These are phyloP conservation scores for Polygonum aviculare DNA, from an alignment of 148 eudicot species.

Conservation along the genomic window DNA sequence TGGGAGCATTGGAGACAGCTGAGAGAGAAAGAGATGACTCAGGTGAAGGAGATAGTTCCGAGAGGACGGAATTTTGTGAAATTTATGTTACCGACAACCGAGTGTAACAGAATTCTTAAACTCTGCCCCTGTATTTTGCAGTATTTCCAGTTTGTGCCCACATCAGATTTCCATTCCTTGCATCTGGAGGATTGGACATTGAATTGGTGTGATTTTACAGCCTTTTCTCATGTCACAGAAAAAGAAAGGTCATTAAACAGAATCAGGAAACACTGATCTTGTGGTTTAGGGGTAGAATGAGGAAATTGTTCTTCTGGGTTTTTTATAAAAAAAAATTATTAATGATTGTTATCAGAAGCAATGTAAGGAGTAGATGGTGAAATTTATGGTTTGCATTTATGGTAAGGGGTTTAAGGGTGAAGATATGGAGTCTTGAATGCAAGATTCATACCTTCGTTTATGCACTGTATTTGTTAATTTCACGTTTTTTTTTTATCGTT, in stretches of 20 bases:
- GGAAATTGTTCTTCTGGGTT: neutral
- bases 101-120: too few relatives aligned
- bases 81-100: neutral
- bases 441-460: too few relatives aligned
- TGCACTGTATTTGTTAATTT: too few relatives aligned
- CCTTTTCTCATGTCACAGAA: neutral
- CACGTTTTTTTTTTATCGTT: too few relatives aligned
- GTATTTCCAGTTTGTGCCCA: too few relatives aligned
- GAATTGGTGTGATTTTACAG: neutral
- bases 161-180: neutral
- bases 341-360: too few relatives aligned
- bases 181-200: conserved; percentile 1
- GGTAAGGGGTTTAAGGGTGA: too few relatives aligned
- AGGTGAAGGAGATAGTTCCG: neutral
- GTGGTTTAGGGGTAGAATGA: neutral
- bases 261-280: neutral
- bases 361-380: too few relatives aligned
- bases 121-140: too few relatives aligned
- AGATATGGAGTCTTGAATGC: too few relatives aligned
- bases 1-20: neutral
- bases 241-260: neutral
- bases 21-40: neutral
- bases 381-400: too few relatives aligned
- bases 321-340: neutral
- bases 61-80: neutral